Percentiles rank a stretch among this genome's conserved stretches.
Evolutionary conservation across 2,329 filamentous ascomycete genomes (phyloP).

Genomic region (Aspergillus carbonarius): DNA sequence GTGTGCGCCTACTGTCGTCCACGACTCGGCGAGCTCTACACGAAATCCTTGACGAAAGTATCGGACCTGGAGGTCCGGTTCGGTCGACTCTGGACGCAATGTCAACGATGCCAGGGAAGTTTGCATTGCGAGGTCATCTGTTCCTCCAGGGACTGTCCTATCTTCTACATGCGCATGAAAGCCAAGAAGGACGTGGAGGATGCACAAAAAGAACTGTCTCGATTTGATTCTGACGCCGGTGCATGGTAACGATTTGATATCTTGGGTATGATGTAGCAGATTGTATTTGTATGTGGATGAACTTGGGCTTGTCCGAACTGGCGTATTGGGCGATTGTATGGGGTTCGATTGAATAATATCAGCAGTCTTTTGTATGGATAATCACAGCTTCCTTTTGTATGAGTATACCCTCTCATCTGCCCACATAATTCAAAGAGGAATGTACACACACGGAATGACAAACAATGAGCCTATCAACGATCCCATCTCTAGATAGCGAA

Average conservation of each 20-base stretch:
- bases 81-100: constrained; percentile 93
- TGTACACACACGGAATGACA: too few relatives aligned
- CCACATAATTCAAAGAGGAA: too few relatives aligned
- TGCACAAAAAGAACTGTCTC: constrained; percentile 79
- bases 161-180: constrained; percentile 99
- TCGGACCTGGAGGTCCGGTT: constrained; percentile 93
- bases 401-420: too few relatives aligned
- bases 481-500: too few relatives aligned
- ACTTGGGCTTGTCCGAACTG: constrained; percentile 7
- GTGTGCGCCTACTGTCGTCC: constrained; percentile 85
- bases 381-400: too few relatives aligned
- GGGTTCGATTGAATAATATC: not conserved
- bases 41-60: constrained; percentile 81
- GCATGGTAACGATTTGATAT: constrained; percentile 53
- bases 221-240: constrained; percentile 84
- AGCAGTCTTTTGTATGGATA: not conserved
- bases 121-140: constrained; percentile 99
- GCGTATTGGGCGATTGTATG: constrained; percentile 11
- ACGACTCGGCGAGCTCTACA: constrained; percentile 87
- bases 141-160: constrained; percentile 92
- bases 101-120: constrained; percentile 94
- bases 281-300: constrained; percentile 16
- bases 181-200: constrained; percentile 99
- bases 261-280: not conserved
- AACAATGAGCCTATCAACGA: too few relatives aligned